Evolutionary conservation across 2,329 filamentous ascomycete species (phyloP), one percentile per base, ranked within the genome.

Genomic region (Emydomyces testavorans): DNA sequence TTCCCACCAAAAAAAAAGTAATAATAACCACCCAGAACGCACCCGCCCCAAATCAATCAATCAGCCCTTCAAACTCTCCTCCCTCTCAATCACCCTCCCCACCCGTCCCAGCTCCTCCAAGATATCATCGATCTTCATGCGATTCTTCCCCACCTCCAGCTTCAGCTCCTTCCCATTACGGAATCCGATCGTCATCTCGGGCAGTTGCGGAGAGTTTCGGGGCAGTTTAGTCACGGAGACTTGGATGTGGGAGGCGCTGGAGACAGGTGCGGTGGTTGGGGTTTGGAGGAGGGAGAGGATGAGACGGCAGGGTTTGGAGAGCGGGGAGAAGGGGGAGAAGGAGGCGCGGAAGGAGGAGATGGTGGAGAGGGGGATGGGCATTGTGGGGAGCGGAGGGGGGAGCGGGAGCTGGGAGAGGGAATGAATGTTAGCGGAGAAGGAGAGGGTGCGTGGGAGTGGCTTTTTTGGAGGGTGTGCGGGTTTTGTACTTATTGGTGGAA

Each of bases 111-210:
- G 80, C 67, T 96, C 88, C 64, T 88, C 85, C 50, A 90, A 75
- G 16, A 96, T 78, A 60, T 88, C 84, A 63, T 85, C 85, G 62
- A 96, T 89, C 57, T 81, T 83, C 68, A 89, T 72, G 62, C 81
- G 82, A 58, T 85, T 73, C 65, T 82, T 83, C 57, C 85, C 80
- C 56, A 86, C 76, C 62, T 94, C 81, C 32, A 96, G 76, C 28
- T 79, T 79, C 71, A 96, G 78, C 60, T 93, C 82, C 70, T 90
- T 94, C 58, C 92, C 92, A 62, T 95, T 92, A 75, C 94, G 95
- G 68, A 96, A 96, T 60, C 89, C 93, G 57, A 98, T 70, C 34
- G 71, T 73, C 48, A 98, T 68, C 38, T 76, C 75, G 49, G 82
- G 83, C 24, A 80, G 73, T 58, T 85, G 79, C 46, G 75, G 77